Conservation (phyloP, 306 rosid species). For the Cucumis cinereus region DNA sequence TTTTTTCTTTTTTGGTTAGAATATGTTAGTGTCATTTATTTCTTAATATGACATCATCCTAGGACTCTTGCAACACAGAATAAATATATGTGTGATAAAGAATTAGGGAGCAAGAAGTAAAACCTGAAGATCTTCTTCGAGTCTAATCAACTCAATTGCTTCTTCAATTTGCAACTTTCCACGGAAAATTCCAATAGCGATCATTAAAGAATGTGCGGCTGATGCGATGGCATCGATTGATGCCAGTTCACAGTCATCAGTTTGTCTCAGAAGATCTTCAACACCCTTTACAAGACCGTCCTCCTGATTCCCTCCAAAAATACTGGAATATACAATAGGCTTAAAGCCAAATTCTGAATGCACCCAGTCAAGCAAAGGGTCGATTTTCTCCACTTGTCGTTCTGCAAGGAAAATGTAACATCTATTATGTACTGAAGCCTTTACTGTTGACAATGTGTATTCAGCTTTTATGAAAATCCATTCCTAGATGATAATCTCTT, state of each 20-base stretch:
- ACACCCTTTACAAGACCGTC: constrained; percentile 54
- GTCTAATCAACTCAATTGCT: constrained; percentile 70
- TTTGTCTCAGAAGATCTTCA: constrained; percentile 43
- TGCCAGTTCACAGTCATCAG: constrained; percentile 78
- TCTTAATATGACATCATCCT: neutral
- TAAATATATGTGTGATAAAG: neutral
- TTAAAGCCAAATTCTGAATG: constrained; percentile 72
- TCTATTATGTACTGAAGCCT: neutral
- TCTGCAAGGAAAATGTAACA: constrained; percentile 32
- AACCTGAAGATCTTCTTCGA: constrained; percentile 95
- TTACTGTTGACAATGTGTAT: neutral
- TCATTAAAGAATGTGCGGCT: constrained; percentile 60
- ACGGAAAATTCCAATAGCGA: constrained; percentile 44
- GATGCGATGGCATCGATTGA: constrained; percentile 73
- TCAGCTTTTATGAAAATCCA: neutral
- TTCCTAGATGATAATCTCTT: neutral
- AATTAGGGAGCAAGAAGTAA: neutral
- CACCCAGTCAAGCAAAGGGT: constrained; percentile 76
- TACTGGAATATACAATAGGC: constrained; percentile 57
- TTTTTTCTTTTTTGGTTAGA: neutral
- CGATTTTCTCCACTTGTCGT: constrained; percentile 66
- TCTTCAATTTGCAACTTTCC: constrained; percentile 69
- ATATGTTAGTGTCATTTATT: neutral
- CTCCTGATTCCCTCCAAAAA: constrained; percentile 75
- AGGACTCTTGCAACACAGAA: neutral